phyloP scores from a whole-genome alignment of 306 rosid species.

The Trifolium subterraneum region DNA sequence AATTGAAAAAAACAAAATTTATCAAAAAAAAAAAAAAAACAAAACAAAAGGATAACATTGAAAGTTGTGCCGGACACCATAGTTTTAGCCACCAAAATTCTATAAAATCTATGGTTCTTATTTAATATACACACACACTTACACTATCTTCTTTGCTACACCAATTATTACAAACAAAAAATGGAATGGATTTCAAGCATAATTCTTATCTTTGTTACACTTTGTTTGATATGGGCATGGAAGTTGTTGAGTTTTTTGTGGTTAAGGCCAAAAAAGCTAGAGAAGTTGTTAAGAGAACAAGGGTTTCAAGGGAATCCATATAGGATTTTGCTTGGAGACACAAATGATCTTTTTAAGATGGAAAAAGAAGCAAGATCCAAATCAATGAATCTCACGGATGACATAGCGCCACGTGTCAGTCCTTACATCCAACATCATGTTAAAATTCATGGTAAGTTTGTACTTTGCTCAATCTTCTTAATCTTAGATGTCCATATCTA shows the following conservation, averaged over 20 bases:
- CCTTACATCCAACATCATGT: conserved; percentile 42
- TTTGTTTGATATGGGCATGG: conserved; percentile 43
- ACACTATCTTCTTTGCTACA: background rate
- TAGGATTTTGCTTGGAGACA: conserved; percentile 35
- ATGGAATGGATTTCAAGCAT: conserved; percentile 15
- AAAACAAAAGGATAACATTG: conserved; percentile 2
- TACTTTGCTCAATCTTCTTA: background rate
- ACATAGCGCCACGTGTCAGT: conserved; percentile 44
- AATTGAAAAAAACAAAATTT: no score
- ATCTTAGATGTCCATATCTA: no score
- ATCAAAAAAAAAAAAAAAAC: no score
- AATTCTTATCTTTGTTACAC: background rate
- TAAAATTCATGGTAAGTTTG: conserved; percentile 45
- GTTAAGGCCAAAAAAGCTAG: conserved; percentile 59
- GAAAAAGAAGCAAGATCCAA: conserved; percentile 43
- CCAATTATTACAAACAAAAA: background rate
- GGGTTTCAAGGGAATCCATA: conserved; percentile 57
- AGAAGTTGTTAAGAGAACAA: conserved; percentile 53
- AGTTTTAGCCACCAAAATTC: background rate
- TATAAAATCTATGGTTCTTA: background rate
- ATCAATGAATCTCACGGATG: conserved; percentile 50
- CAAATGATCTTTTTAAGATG: conserved; percentile 15
- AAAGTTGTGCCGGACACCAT: background rate
- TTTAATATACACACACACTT: background rate
- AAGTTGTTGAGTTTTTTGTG: conserved; percentile 52